These are phyloP conservation scores for Cryptosporidium meleagridis DNA, from an alignment of 169 alveolate genomes.

Conservation along the genomic window DNA sequence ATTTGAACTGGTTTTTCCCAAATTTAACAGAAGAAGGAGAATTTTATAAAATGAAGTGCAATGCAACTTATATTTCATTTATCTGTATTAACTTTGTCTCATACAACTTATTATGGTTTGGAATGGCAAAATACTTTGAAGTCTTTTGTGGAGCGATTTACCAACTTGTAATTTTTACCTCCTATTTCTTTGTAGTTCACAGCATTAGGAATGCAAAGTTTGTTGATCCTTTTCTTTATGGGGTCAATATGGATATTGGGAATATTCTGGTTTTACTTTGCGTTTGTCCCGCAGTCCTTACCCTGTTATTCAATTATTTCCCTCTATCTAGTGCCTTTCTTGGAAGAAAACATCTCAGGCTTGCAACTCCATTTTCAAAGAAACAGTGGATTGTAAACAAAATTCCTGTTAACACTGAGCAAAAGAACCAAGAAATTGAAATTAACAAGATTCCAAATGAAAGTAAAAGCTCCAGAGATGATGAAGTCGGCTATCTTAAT, in stretches of 20 bases:
- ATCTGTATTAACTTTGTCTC: slow-evolving; percentile 13
- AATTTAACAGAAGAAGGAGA: neutral
- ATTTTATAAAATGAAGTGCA: slow-evolving; percentile 7
- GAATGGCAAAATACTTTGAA: slow-evolving; percentile 47
- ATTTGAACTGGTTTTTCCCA: slow-evolving; percentile 64
- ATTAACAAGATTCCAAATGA: slow-evolving; percentile 4
- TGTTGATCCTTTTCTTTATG: slow-evolving; percentile 46
- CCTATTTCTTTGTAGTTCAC: slow-evolving; percentile 50
- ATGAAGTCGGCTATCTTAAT: slow-evolving; percentile 61
- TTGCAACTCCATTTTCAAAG: slow-evolving; percentile 64
- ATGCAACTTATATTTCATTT: slow-evolving; percentile 15
- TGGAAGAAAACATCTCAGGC: slow-evolving; percentile 65
- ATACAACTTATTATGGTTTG: slow-evolving; percentile 47
- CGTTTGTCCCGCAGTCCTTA: slow-evolving; percentile 50
- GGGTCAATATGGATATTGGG: slow-evolving; percentile 18
- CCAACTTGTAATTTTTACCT: slow-evolving; percentile 40
- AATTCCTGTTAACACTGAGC: slow-evolving; percentile 36
- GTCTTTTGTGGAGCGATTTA: slow-evolving; percentile 59
- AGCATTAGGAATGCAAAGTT: slow-evolving; percentile 40
- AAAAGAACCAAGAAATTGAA: slow-evolving; percentile 28
- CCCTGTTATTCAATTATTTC: slow-evolving; percentile 46
- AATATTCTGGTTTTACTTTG: slow-evolving; percentile 50
- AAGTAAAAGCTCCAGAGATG: slow-evolving; percentile 18
- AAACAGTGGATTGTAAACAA: slow-evolving; percentile 64
- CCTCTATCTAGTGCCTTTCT: slow-evolving; percentile 72